phyloP scores from a whole-genome alignment of 169 alveolate genomes.

The Plasmodium gonderi region DNA sequence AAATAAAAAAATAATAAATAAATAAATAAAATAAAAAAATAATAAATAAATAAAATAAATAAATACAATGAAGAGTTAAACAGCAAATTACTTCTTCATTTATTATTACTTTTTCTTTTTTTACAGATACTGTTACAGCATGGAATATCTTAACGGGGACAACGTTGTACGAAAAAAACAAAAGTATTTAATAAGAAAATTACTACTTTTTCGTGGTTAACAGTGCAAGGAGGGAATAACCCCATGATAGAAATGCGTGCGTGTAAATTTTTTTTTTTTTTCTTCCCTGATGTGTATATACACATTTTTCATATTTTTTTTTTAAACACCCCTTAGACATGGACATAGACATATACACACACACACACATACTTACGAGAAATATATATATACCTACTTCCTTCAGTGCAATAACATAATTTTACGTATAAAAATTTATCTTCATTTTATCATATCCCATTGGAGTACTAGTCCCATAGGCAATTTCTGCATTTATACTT shows the following conservation, averaged over 20 bases:
- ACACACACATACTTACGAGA: neutral
- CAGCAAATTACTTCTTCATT: neutral
- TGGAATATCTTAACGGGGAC: neutral
- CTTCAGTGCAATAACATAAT: neutral
- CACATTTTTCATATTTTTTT: neutral
- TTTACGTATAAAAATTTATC: neutral
- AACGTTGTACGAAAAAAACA: neutral
- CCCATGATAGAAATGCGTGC: neutral
- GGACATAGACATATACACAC: too few species aligned
- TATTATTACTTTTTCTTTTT: neutral
- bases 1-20: neutral
- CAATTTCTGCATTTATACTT: constrained; percentile 39
- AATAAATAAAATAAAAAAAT: neutral
- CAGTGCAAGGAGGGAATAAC: neutral
- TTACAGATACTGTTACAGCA: neutral
- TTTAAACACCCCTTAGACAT: neutral
- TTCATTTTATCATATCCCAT: neutral
- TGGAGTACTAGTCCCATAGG: constrained; percentile 32
- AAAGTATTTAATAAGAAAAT: neutral
- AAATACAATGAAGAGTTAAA: neutral
- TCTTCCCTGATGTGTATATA: neutral
- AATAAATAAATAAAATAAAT: neutral
- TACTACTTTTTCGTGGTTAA: neutral
- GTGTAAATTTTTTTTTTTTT: neutral
- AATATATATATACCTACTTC: neutral